A percentile compares a stretch with the other conserved stretches of the same genome.
phyloP scores from a whole-genome alignment of 2,329 filamentous ascomycete genomes.

The Phialemoniopsis sp. region DNA sequence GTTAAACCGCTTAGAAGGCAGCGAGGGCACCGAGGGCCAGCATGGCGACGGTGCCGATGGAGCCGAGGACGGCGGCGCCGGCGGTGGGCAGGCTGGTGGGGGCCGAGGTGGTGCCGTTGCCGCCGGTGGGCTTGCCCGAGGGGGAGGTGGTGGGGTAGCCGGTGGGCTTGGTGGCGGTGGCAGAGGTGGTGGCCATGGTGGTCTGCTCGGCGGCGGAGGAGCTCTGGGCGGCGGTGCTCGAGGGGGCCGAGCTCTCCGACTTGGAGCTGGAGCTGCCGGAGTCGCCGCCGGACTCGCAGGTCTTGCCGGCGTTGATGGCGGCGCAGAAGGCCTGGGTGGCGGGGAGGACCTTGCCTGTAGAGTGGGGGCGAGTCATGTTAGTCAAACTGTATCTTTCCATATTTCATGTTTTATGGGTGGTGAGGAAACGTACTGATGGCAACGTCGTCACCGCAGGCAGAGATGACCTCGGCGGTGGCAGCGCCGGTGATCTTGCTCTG shows the following conservation, averaged over 20 bases:
- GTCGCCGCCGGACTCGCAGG: constrained; percentile 22
- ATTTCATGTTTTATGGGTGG: not conserved
- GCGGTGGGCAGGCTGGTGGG: constrained; percentile 3
- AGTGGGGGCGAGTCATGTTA: not conserved
- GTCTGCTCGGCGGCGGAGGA: not conserved
- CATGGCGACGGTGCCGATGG: constrained; percentile 12
- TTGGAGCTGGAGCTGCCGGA: not conserved
- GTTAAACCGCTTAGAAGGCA: constrained; percentile 9
- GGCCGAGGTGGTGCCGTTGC: constrained; percentile 1
- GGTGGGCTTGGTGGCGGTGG: constrained; percentile 1
- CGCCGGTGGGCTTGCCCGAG: constrained; percentile 2
- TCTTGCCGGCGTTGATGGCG: constrained; percentile 41
- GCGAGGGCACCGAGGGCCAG: constrained; percentile 12
- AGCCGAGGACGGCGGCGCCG: constrained; percentile 8
- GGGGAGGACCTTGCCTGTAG: constrained; percentile 17
- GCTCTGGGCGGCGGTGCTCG: not conserved
- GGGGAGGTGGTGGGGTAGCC: constrained; percentile 1
- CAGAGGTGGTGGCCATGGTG: not conserved
- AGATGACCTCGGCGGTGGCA: constrained; percentile 16
- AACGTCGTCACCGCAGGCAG: constrained; percentile 11
- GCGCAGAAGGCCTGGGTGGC: constrained; percentile 59
- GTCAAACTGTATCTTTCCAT: not conserved
- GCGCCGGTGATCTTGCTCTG: constrained; percentile 10
- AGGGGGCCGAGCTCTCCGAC: constrained; percentile 1
- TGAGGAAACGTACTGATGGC: constrained; percentile 13